These are phyloP conservation scores for Pythium coloratum DNA, from an alignment of 352 stramenopile species.

Conservation along the genomic window DNA sequence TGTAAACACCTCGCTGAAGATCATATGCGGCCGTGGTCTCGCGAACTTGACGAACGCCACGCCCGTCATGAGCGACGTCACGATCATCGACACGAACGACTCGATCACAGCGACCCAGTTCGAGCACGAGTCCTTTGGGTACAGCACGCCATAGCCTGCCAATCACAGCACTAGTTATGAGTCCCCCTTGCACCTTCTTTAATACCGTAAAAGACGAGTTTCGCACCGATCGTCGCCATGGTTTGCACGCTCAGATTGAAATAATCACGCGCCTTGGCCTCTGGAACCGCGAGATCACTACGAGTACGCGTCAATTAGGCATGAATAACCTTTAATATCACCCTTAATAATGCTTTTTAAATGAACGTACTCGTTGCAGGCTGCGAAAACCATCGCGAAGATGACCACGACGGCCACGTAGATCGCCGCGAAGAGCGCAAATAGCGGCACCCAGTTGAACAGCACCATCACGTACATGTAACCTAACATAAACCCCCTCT, in stretches of 20 bases:
- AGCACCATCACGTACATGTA: slow-evolving; percentile 55
- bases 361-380: slow-evolving; percentile 37
- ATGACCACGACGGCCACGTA: slow-evolving; percentile 48
- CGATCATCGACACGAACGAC: slow-evolving; percentile 57
- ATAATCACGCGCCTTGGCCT: slow-evolving; percentile 35
- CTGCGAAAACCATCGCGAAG: slow-evolving; percentile 49
- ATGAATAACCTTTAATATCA: not conserved
- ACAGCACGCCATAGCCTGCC: slow-evolving; percentile 50
- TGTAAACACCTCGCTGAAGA: slow-evolving; percentile 56
- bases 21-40: slow-evolving; percentile 44
- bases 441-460: slow-evolving; percentile 41
- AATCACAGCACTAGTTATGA: not conserved
- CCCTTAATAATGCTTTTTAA: not conserved
- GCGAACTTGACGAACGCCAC: slow-evolving; percentile 70
- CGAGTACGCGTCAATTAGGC: not conserved
- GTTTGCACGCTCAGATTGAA: slow-evolving; percentile 69
- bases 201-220: not conserved
- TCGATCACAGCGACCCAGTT: slow-evolving; percentile 55
- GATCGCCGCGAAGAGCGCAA: slow-evolving; percentile 46
- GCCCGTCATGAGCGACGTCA: slow-evolving; percentile 58
- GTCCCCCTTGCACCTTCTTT: too few relatives aligned
- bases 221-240: slow-evolving; percentile 52
- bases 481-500: slow-evolving; percentile 17
- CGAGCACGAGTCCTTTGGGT: slow-evolving; percentile 45
- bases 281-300: slow-evolving; percentile 15